phyloP scores from a whole-genome alignment of 805 yeast genomes.

The Candida sphagnicola region DNA sequence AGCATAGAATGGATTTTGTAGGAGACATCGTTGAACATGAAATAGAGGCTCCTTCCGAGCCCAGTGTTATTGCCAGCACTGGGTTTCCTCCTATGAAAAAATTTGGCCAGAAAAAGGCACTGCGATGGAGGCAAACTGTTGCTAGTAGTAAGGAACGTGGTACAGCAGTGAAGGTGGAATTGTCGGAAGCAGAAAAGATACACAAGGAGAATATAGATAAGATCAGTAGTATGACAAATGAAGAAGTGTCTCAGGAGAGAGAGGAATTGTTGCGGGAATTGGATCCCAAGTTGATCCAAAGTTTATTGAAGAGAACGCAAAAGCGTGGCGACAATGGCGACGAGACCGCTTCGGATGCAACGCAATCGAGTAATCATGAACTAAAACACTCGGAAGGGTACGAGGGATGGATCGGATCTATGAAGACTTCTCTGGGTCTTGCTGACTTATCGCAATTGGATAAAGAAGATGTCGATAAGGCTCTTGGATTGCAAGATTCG shows the following conservation, averaged over 20 bases:
- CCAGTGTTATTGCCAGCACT: constrained; percentile 17
- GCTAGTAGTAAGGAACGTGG: constrained; percentile 13
- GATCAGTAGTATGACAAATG: constrained; percentile 58
- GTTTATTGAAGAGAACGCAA: constrained; percentile 54
- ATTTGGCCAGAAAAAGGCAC: constrained; percentile 31
- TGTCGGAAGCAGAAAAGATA: constrained; percentile 68
- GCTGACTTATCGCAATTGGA: constrained; percentile 29
- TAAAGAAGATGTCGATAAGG: constrained; percentile 31
- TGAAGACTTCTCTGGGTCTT: constrained; percentile 33
- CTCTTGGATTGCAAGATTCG: constrained; percentile 28
- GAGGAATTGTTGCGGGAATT: constrained; percentile 63
- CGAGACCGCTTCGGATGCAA: background rate
- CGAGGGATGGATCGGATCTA: constrained; percentile 39
- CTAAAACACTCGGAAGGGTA: constrained; percentile 39
- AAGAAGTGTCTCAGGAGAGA: constrained; percentile 60
- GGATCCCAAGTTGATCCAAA: constrained; percentile 64
- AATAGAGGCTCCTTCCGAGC: constrained; percentile 30
- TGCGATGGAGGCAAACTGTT: constrained; percentile 48
- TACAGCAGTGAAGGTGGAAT: constrained; percentile 11
- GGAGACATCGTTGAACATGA: constrained; percentile 73
- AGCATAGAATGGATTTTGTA: constrained; percentile 64
- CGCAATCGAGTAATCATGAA: constrained; percentile 8
- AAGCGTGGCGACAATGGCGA: constrained; percentile 19
- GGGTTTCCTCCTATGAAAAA: constrained; percentile 36
- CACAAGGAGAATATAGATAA: constrained; percentile 70